Conservation (phyloP, 2,329 filamentous ascomycete genomes). For the Trichoderma sp. region DNA sequence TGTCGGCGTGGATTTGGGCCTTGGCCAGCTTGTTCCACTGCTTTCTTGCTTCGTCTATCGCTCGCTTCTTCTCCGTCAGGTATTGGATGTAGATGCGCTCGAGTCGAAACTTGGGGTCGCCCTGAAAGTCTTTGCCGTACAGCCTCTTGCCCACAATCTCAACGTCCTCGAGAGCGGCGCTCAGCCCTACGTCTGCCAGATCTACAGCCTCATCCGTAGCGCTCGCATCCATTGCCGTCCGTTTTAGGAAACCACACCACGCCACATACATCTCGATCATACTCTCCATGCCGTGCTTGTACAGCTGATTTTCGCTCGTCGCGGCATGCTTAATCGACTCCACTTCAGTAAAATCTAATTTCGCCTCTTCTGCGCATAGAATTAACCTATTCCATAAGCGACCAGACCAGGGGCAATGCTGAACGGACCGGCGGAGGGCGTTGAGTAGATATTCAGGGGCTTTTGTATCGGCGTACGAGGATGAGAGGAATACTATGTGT, state of each 20-base stretch:
- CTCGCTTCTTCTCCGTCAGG: constrained; percentile 77
- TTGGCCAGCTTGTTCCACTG: constrained; percentile 70
- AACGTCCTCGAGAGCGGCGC: constrained; percentile 81
- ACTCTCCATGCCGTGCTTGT: constrained; percentile 80
- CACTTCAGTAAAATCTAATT: constrained; percentile 72
- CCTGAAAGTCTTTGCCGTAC: constrained; percentile 71
- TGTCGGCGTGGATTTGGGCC: constrained; percentile 65
- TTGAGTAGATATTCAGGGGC: constrained; percentile 54
- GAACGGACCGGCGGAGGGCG: constrained; percentile 75
- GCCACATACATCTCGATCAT: constrained; percentile 88
- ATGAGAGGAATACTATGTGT: constrained; percentile 71
- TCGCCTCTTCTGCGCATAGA: constrained; percentile 75
- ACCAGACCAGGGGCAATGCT: constrained; percentile 92
- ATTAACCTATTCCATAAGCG: constrained; percentile 88
- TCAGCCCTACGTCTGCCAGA: constrained; percentile 84
- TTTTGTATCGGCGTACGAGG: constrained; percentile 38
- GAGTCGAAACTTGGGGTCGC: constrained; percentile 84
- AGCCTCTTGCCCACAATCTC: constrained; percentile 72
- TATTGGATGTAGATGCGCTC: constrained; percentile 93
- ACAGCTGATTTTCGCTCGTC: constrained; percentile 79
- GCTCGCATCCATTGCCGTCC: constrained; percentile 72
- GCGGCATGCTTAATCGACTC: constrained; percentile 89
- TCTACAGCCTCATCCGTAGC: constrained; percentile 80
- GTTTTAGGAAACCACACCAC: constrained; percentile 92
- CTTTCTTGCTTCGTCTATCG: constrained; percentile 70